Evolutionary conservation across 495 filamentous ascomycete genomes (phyloP), one percentile per base, ranked within the genome.

Genomic region (Penicillium odoratum): DNA sequence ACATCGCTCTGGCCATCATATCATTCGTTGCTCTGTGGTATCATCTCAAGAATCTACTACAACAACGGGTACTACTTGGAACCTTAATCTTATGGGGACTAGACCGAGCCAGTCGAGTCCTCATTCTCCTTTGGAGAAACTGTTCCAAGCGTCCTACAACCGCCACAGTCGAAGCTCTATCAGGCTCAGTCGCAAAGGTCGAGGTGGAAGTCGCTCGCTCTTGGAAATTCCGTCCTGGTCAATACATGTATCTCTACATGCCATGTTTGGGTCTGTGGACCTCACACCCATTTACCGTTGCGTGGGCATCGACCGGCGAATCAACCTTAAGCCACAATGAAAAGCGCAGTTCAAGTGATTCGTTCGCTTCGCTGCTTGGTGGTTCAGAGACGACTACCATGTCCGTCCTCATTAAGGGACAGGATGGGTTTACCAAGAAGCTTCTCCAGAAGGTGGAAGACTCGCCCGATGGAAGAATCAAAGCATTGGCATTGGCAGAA

Each of bases 61-160:
- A 75, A 33, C 74, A 77, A 55, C 60, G 63, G 5, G 73, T 77
- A 0, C 60, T 78, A 5, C 48, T 78, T 29, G 73, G 65, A 2
- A 75, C 73, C 4, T 31, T 78, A 38, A 64, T 77, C 29, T 48
- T 76, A 6, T 78, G 75, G 75, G 75, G 70, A 9, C 55, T 75
- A 13, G 75, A 78, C 62, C 84, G 89, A 56, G 58, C 70, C 8
- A 63, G 77, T 16, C 83, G 89, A 31, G 62, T 81, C 10, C 61
- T 62, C 11, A 74, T 75, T 29, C 59, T 85, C 7, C 51, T 81
- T 30, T 93, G 91, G 75, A 83, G 84, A 67, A 96, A 83, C 55
- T 62, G 72, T 54, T 68, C 73, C 40, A 68, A 68, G 43, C 64
- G 66, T 8, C 68, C 68, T 18, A 81, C 80, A 3, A 74, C 67